Percentiles rank a stretch among this genome's conserved stretches.
phyloP scores from a whole-genome alignment of 2,329 filamentous ascomycete species.

The Trichocomaceae sp. region DNA sequence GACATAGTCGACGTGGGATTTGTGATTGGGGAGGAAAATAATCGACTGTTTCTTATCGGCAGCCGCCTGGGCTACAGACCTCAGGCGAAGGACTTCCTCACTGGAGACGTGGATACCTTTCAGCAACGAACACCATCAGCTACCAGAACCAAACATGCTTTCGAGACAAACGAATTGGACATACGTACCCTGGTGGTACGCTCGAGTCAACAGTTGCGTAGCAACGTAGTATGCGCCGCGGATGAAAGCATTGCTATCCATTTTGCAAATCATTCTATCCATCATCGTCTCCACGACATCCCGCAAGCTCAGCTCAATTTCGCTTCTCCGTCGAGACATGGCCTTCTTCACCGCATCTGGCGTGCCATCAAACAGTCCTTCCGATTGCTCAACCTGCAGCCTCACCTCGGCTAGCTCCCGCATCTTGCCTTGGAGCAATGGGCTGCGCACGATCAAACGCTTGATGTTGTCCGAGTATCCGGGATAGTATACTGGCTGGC shows the following conservation, averaged over 20 bases:
- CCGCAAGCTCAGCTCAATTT: slow-evolving; percentile 65
- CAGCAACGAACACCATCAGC: neutral
- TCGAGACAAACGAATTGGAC: neutral
- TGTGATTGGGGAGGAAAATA: slow-evolving; percentile 89
- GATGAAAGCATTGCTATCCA: slow-evolving; percentile 92
- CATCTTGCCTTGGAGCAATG: slow-evolving; percentile 68
- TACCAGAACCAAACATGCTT: neutral
- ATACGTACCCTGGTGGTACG: slow-evolving; percentile 75
- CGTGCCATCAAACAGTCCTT: slow-evolving; percentile 56
- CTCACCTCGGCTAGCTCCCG: slow-evolving; percentile 67
- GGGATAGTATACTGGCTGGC: slow-evolving; percentile 86
- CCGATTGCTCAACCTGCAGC: slow-evolving; percentile 66
- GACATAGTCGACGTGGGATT: slow-evolving; percentile 94
- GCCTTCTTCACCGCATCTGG: slow-evolving; percentile 26
- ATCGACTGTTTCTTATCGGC: slow-evolving; percentile 87
- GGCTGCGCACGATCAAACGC: slow-evolving; percentile 64
- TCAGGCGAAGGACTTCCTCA: slow-evolving; percentile 78
- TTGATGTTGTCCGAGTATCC: slow-evolving; percentile 93
- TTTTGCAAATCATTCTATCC: slow-evolving; percentile 97
- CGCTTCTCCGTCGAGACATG: slow-evolving; percentile 35
- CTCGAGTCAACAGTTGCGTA: slow-evolving; percentile 81
- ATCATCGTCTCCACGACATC: slow-evolving; percentile 82
- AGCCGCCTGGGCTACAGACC: slow-evolving; percentile 75
- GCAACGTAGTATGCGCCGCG: slow-evolving; percentile 81
- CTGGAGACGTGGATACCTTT: slow-evolving; percentile 82